Evolutionary conservation across 1,139 yeast species (phyloP), one percentile per base, ranked within the genome.

Genomic region (Cylindricascospora bacillispora): DNA sequence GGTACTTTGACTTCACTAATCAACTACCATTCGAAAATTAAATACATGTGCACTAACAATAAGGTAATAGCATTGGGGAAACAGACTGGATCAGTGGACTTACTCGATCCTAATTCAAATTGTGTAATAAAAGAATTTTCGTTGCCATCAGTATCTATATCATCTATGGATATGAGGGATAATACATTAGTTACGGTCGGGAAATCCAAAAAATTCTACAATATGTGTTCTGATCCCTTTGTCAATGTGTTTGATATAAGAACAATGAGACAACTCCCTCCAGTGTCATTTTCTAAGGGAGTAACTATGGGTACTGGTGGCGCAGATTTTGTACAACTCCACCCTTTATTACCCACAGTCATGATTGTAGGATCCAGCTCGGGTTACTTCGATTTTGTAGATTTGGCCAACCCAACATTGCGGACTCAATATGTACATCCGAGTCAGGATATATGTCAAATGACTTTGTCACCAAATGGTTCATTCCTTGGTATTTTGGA

Each of bases 331-430:
- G 92, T 80, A 1, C 67, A 79, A 30, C 65, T 86, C 39, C 97
- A 86, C 55, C 95, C 97, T 3, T 80, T 80, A 38, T 56, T 85
- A 35, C 80, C 95, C 9, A 80, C 83, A 25, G 73, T 81, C 29
- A 70, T 85, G 26, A 56, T 85, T 7, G 73, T 82, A 13, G 78
- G 83, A 0, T 79, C 95, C 1, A 65, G 65, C 13, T 55, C 70
- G 17, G 98, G 98, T 6, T 92, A 82, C 39, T 59, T 92, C 35
- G 94, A 85, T 45, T 75, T 85, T 43, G 69, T 83, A 15, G 97
- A 89, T 52, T 68, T 81, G 42, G 73, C 72, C 36, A 85, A 83
- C 51, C 93, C 89, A 15, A 63, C 79, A 6, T 26, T 67, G 61
- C 37, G 60, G 71, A 31, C 77, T 62, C 58, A 83, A 70, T 50